Base-by-base conservation (phyloP, 2,329 filamentous ascomycete genomes). In the Endocalyx cinctus region DNA sequence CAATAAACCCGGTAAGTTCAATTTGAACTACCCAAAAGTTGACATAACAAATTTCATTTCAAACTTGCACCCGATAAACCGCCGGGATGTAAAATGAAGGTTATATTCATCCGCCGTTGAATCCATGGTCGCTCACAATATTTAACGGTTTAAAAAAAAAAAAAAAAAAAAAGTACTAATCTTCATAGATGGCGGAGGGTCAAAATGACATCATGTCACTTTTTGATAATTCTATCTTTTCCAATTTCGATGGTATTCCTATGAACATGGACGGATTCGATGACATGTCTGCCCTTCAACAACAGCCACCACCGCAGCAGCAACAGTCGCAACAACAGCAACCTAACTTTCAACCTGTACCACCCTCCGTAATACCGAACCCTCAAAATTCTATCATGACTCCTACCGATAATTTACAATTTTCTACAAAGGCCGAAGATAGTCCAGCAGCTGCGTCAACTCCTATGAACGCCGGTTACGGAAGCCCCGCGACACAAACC, bases 381-480 rank as follows among this genome's bases (percentile, higher is more conserved):
- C 40, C 43, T 13, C 49, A 47, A 37, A 42, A 36, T 25, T 39
- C 34, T 28, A 35, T 51, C 27, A 36, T 43, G n/a, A n/a, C n/a
- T 34, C 37, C 42, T 19, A 37, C 48, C 30, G 44, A 46, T 23
- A 37, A 34, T 27, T 35, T 46, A 30, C 41, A 39, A 16, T 49
- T 48, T 39, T 32, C 40, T 14, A 29, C 46, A 22, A 43, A 41
- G 33, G 28, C 45, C 6, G 50, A 44, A n/a, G 48, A 44, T 25
- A 51, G 35, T 25, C 38, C 47, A 11, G 39, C 46, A 27, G 43
- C 39, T 14, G 37, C 45, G 11, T 34, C 43, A 17, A 26, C 42
- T n/a, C 36, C 36, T 17, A 33, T 46, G 32, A 59, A 62, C 15
- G 55, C 59, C 19, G 54, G 56, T 33, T 62, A 64, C 37, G 45